Evolutionary conservation across 2,329 filamentous ascomycete genomes (phyloP).

Genomic region (Cladophialophora immunda): DNA sequence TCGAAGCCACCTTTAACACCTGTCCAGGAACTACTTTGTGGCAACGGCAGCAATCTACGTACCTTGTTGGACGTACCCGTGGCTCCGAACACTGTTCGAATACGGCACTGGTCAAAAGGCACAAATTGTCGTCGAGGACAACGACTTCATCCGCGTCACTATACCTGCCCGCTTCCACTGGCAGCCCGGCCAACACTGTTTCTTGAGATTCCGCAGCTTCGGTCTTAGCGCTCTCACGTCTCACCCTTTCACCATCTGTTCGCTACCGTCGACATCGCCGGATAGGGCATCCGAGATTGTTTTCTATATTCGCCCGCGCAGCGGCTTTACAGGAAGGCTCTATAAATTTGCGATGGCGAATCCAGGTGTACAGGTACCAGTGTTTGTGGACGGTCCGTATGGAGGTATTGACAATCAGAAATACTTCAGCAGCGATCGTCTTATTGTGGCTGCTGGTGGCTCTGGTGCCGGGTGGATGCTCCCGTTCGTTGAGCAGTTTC

Average conservation of each 20-base stretch:
- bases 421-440: slow-evolving; percentile 51
- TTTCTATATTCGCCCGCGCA: slow-evolving; percentile 62
- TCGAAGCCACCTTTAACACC: slow-evolving; percentile 2
- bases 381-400: slow-evolving; percentile 68
- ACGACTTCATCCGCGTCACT: slow-evolving; percentile 53
- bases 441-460: slow-evolving; percentile 63
- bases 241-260: slow-evolving; percentile 67
- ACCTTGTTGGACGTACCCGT: slow-evolving; percentile 56
- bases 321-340: slow-evolving; percentile 61
- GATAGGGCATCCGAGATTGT: slow-evolving; percentile 47
- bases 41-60: slow-evolving; percentile 63
- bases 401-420: slow-evolving; percentile 58
- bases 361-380: slow-evolving; percentile 51
- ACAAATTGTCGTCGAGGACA: no score
- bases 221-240: slow-evolving; percentile 56
- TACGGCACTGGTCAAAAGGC: no score
- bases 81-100: slow-evolving; percentile 59
- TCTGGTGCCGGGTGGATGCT: slow-evolving; percentile 65
- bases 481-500: slow-evolving; percentile 53
- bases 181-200: slow-evolving; percentile 64
- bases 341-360: slow-evolving; percentile 49
- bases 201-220: slow-evolving; percentile 58
- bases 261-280: slow-evolving; percentile 48
- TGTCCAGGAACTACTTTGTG: slow-evolving; percentile 67
- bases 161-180: slow-evolving; percentile 58